Evolutionary conservation across 768 basidiomycete species (phyloP), one percentile per base, ranked within the genome.

Genomic region (Phaffia australis): DNA sequence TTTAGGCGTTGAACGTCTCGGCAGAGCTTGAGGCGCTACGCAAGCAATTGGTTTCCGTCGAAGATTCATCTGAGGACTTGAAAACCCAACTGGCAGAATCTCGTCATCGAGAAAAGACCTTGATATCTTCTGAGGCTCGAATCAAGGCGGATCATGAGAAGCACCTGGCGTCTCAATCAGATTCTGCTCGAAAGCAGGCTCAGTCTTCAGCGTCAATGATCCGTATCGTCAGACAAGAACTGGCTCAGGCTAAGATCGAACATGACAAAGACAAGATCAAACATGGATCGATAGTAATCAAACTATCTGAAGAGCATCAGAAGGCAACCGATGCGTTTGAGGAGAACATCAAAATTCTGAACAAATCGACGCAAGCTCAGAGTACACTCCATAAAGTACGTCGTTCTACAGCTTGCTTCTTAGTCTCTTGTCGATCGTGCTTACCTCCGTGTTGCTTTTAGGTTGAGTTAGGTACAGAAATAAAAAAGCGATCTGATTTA

Each of bases 1-100:
- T 65, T 21, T 67, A 91, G 88, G 81, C 87, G 15, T 74, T 85
- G 61, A 94, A 94, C 73, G 88, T 94, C 85, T 89, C 89, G 11
- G 84, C 81, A 65, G 92, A 90, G 72, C 82, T 93, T 48, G 88
- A 88, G 70, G 83, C 82, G 21, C 59, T 67, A 2, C 59, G 66
- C 3, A 61, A 56, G 19, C 46, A 52, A 32, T 59, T 67, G 7
- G 23, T 62, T 32, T 69, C 61, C 25, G 71, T 72, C 35, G 63
- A 70, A 52, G 70, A 68, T n/a, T 67, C 86, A 3, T 65, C 65
- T 16, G 71, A 69, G n/a, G 69, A 75, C 49, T 74, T 75, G 63
- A 72, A 71, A 18, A 66, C 68, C 46, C 71, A 75, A 60, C 71
- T 75, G n/a, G 66, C 70, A 50, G 66, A 64, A 8, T 50, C 72